A percentile compares a stretch with the other conserved stretches of the same genome.
Evolutionary conservation across 2,329 filamentous ascomycete species (phyloP).

Genomic region (Pseudogymnoascus sp.): DNA sequence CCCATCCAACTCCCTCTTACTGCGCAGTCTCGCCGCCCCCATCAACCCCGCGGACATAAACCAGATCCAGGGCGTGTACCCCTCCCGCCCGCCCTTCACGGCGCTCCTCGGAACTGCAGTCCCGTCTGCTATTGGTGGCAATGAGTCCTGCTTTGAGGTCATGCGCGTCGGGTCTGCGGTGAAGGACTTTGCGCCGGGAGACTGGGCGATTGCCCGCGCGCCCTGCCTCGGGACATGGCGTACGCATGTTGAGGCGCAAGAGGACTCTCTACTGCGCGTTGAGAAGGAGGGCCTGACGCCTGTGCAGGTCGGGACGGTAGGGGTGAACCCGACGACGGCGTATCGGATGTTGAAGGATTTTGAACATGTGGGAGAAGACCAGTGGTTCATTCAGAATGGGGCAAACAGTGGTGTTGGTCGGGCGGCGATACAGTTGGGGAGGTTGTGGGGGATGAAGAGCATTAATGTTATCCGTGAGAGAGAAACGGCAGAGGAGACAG

Average conservation of each 20-base stretch:
- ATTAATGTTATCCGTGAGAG: conserved; percentile 82
- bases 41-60: conserved; percentile 98
- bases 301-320: conserved; percentile 77
- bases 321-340: conserved; percentile 88
- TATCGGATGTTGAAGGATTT: conserved; percentile 90
- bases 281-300: conserved; percentile 63
- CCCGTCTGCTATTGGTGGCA: conserved; percentile 73
- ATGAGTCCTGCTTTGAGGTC: conserved; percentile 94
- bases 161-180: conserved; percentile 52
- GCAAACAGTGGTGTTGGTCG: conserved; percentile 90
- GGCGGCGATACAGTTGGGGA: conserved; percentile 80
- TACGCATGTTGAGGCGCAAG: conserved; percentile 69
- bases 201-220: conserved; percentile 86
- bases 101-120: conserved; percentile 66
- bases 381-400: conserved; percentile 96
- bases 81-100: conserved; percentile 70
- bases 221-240: conserved; percentile 90
- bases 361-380: conserved; percentile 55
- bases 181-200: conserved; percentile 55
- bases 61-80: conserved; percentile 94
- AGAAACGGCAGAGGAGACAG: conserved; percentile 54
- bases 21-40: conserved; percentile 82
- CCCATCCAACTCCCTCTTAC: conserved; percentile 57
- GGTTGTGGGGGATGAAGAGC: conserved; percentile 79
- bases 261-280: conserved; percentile 59